Conservation (phyloP, 495 filamentous ascomycete genomes). For the Chaetomium tenue region DNA sequence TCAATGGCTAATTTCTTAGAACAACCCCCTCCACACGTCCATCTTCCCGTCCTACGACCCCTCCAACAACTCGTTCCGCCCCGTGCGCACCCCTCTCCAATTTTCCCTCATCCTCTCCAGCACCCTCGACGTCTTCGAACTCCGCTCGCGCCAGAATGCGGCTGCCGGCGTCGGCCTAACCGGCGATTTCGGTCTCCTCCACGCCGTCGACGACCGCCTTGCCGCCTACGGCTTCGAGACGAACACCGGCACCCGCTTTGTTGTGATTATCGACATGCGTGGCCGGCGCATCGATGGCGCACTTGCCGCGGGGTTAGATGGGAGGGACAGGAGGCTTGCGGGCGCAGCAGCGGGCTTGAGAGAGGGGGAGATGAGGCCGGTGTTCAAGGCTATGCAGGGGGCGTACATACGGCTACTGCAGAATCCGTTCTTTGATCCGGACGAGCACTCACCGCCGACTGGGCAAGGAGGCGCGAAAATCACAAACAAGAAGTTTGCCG, state of each 20-base stretch:
- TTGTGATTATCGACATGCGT: conserved; percentile 83
- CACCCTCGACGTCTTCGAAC: conserved; percentile 90
- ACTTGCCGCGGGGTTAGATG: conserved; percentile 24
- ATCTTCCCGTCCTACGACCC: conserved; percentile 72
- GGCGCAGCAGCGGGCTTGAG: conserved; percentile 55
- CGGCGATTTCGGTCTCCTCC: conserved; percentile 87
- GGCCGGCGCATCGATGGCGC: conserved; percentile 49
- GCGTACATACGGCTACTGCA: conserved; percentile 86
- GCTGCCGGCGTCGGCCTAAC: conserved; percentile 52
- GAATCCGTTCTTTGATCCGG: conserved; percentile 93
- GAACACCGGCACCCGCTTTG: conserved; percentile 89
- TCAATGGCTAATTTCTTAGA: conserved; percentile 50
- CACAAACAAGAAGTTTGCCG: conserved; percentile 73
- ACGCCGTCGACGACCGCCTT: conserved; percentile 87
- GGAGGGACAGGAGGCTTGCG: conserved; percentile 23
- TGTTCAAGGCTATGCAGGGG: conserved; percentile 84
- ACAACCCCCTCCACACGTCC: conserved; percentile 91
- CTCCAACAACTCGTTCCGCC: conserved; percentile 42
- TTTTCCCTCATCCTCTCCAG: conserved; percentile 89
- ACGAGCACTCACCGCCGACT: conserved; percentile 65
- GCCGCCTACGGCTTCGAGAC: conserved; percentile 94
- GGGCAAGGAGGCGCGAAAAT: conserved; percentile 63
- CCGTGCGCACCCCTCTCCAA: conserved; percentile 64
- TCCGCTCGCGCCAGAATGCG: conserved; percentile 64
- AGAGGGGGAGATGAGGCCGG: conserved; percentile 79